Base-by-base conservation (phyloP, 495 filamentous ascomycete genomes). In the Echria macrotheca region DNA sequence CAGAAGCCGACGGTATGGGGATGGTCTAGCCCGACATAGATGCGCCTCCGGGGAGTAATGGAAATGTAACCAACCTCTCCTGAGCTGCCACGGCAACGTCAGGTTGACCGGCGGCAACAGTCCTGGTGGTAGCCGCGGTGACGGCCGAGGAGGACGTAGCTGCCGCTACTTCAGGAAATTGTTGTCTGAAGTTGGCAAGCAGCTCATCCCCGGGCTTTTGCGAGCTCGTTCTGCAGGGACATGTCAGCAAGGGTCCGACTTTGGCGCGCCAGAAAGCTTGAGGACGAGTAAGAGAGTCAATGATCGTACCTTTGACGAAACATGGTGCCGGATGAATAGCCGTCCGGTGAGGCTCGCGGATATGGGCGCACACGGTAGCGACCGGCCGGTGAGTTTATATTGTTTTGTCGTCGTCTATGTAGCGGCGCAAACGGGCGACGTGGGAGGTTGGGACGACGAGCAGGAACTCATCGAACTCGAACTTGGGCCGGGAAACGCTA, bases 171-270 rank as follows among this genome's bases (percentile, higher is more conserved):
- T 88, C 77, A 46, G 86, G 80, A 57, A 91, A 95, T 47, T 75
- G 80, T 49, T 85, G 81, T 61, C 85, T 85, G 73, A 96, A 96
- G 69, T 78, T 81, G 61, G 77, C 83, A 72, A 91, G 82, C 56
- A 96, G 78, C 53, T 91, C 88, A 56, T 87, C 83, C 58, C 78
- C 82, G 32, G 90, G 90, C 73, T 95, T 96, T 68, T 90, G 89
- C 36, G 86, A 81, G 58, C 82, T 90, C 57, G 81, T 87, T 57
- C 88, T 94, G 61, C 33, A 53, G 21, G 19, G 4, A 33, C 10
- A 5, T 33, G 64, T 71, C 37, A 71, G 64, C 48, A 56, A 38
- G 32, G 26, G 12, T 10, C 37, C 4, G n/a, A 41, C 22, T 36
- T 11, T 19, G 19, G 32, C 25, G 21, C 25, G 31, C 2, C 17